Base-by-base conservation (phyloP, 495 filamentous ascomycete species). In the Pyrenopolyporus hunteri region DNA sequence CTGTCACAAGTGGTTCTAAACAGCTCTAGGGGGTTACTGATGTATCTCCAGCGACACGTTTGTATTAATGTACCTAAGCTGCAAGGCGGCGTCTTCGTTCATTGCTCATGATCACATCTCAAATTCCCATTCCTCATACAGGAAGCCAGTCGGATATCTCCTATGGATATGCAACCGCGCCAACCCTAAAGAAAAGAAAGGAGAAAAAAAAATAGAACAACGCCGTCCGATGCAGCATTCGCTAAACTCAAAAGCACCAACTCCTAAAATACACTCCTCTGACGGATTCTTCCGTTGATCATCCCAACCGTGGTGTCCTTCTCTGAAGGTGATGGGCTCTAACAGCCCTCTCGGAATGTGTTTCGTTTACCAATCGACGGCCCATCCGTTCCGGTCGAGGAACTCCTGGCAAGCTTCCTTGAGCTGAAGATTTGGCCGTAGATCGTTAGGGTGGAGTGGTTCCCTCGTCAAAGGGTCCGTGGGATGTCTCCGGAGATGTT, bases 381-480 rank as follows among this genome's bases (percentile, higher is more conserved):
- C 90, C 93, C 94, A 98, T 20, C 93, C 94, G 71, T 97, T 96
- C 55, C 90, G 78, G 10, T 88, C 78, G 61, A 97, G 73, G 66
- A 95, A 98, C 44, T 91, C 88, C 28, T 88, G 85, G 68, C 91
- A 95, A 0, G 91, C 94, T 23, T 88, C 82, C 73, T 86, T 93
- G 46, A 98, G 81, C 17, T 86, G 87, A 33, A 93, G 77, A 70
- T 98, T 98, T 0, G 91, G 85, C 45, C 92, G 77, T 39, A 98
- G 72, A n/a, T 97, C 93, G 17, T 80, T 73, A 17, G 84, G 78
- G 1, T 72, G 73, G 45, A 97, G 81, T 0, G 90, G 83, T 49
- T 89, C 85, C 23, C 93, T 79, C 0, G 93, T 98, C 17, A 97
- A 67, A 0, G 94, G 94, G 73, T 98, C 94, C 1, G 84, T 86